Evolutionary conservation across 306 rosid genomes (phyloP), one percentile per base, ranked within the genome.

Genomic region (Rosa chinensis): DNA sequence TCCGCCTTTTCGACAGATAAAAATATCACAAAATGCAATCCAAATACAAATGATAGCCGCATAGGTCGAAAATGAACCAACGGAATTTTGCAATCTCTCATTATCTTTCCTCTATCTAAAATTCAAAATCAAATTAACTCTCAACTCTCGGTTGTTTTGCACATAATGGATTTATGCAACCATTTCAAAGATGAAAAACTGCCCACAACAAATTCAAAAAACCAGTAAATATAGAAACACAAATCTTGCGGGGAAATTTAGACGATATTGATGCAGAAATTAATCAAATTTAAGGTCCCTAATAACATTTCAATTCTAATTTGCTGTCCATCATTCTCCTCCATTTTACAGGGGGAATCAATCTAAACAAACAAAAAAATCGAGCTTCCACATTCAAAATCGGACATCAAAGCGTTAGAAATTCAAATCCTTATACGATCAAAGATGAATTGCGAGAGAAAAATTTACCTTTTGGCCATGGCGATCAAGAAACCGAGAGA

Each of bases 391-490:
- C n/a, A 52, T 62, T 68, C 42, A 70, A 37, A 43, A 67, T 32
- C 40, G 50, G 39, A 59, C 13, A 70, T 16, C 47, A 0, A 52
- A 64, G 11, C 40, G 76, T 5, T n/a, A 20, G 47, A 74, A 64
- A 59, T 47, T 21, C 52, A 32, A 66, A 13, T 21, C 55, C 5
- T 56, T 2, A 23, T 21, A 21, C 37, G 43, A 71, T 71, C 59
- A 47, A 71, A 23, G 8, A 14, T 18, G 0, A 25, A 13, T 3
- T 13, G 10, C 58, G 18, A 4, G 47, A 71, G n/a, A 21, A 58
- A 61, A 67, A 7, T 32, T 71, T 42, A 90, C 98, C 98, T 87
- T 77, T 79, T 79, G 75, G 97, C 86, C 97, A 93, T 93, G 83
- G 83, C 78, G 84, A 85, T 83, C 58, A 52, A 61, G 39, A 56